Base-by-base conservation (phyloP, 768 basidiomycete species). In the Tulasnella sp. region DNA sequence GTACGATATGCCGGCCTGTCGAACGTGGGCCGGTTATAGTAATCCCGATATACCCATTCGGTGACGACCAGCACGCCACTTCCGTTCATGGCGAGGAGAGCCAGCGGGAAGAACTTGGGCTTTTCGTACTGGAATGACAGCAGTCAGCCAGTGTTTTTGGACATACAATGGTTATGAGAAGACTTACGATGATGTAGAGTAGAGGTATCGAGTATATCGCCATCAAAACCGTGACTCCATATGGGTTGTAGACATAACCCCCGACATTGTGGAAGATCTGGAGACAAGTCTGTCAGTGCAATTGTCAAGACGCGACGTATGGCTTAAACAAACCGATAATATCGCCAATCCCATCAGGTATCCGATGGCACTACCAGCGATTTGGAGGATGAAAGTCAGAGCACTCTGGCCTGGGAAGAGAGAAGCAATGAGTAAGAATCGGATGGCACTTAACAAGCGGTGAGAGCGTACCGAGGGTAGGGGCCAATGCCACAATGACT, bases 241-340 rank as follows among this genome's bases (percentile, higher is more conserved):
- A 70, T 29, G 69, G 68, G 55, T 70, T 70, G 58, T 63, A 71
- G 15, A 15, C 23, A 58, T 65, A 70, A 8, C 69, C 67, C 5
- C 71, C 71, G 23, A 70, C 69, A 27, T 67, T 56, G 3, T 54
- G 56, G 64, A 71, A 72, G 45, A 71, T 71, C 60, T 68, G 34
- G 10, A 50, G 10, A 7, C 17, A 17, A 21, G 38, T 24, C 15
- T 15, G 34, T 38, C 15, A 38, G 34, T 38, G 34, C 7, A 38
- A 38, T 38, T 7, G 34, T 10, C 45, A 30, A 7, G 19, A 45
- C 30, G n/a, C n/a, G 50, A 41, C n/a, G 53, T 17, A 27, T 17
- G n/a, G 19, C 15, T 58, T 26, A 17, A 15, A 59, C 58, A 24
- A 15, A 64, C 65, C 49, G 63, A 53, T 23, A 66, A 61, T 27